Percentiles rank a stretch among this genome's conserved stretches.
Evolutionary conservation across 805 yeast genomes (phyloP).

Genomic region (Ogataea ganodermae): DNA sequence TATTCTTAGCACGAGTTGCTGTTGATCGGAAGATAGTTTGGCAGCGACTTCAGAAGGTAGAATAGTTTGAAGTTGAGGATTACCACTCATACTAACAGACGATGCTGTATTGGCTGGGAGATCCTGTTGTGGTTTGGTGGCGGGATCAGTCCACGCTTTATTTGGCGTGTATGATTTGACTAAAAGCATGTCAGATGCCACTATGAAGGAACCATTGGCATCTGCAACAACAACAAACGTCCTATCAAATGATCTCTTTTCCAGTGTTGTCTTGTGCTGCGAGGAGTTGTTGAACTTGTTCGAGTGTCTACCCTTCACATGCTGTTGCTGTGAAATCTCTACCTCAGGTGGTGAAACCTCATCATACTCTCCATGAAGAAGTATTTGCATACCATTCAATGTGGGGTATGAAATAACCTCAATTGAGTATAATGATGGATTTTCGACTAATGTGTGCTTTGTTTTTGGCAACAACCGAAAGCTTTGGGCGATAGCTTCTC

Average conservation of each 20-base stretch:
- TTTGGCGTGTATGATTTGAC: conserved; percentile 60
- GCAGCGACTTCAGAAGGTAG: conserved; percentile 57
- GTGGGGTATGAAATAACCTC: conserved; percentile 75
- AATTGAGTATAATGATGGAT: conserved; percentile 69
- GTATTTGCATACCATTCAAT: conserved; percentile 74
- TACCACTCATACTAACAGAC: background rate
- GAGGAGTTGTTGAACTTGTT: conserved; percentile 29
- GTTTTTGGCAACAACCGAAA: conserved; percentile 78
- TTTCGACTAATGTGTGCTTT: conserved; percentile 63
- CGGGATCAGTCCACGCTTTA: conserved; percentile 52
- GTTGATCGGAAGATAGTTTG: conserved; percentile 55
- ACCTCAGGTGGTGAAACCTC: conserved; percentile 62
- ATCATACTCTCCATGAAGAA: conserved; percentile 81
- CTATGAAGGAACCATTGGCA: conserved; percentile 66
- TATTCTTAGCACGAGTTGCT: conserved; percentile 63
- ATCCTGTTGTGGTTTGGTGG: conserved; percentile 8
- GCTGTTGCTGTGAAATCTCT: conserved; percentile 8
- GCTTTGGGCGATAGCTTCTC: conserved; percentile 57
- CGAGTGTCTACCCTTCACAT: conserved; percentile 2
- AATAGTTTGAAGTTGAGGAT: background rate
- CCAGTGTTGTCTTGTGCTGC: conserved; percentile 37
- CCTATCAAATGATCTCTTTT: conserved; percentile 82
- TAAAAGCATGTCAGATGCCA: conserved; percentile 82
- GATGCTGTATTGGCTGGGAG: background rate
- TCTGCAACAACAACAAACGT: conserved; percentile 74